Base-by-base conservation (phyloP, 495 filamentous ascomycete species). In the Aspergillus cristatus region DNA sequence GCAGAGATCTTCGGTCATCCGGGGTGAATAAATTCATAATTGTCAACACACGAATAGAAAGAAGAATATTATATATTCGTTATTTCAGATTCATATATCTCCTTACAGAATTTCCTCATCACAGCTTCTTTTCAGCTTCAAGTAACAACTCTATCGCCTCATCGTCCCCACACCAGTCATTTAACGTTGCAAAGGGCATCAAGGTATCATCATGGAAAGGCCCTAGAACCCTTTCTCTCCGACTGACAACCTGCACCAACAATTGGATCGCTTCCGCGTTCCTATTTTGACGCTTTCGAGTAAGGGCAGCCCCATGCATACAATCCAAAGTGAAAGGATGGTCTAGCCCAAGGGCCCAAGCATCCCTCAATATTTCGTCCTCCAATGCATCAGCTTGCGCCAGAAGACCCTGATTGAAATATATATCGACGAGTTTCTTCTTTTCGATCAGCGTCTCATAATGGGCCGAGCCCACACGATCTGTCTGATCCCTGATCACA, bases 311-410 rank as follows among this genome's bases (percentile, higher is more conserved):
- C 12, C 4, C 10, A 11, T 30, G 28, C 14, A 13, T 45, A 10
- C 34, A 35, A 13, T 26, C 29, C 22, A 48, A 6, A 1, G 45
- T 43, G 34, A 43, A 37, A 7, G 28, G 32, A 18, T 43, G 37
- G 6, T 40, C 34, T 13, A n/a, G 16, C 1, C 45, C 45, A 0
- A 48, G 29, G 7, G 3, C 25, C 14, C 28, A 7, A 22, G 40
- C 13, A 5, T 39, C 36, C 12, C 7, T 16, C 14, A 43, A 18
- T 1, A 35, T 18, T 34, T 40, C 20, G 3, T 17, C 13, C 18
- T 37, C 33, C 2, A 40, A 1, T 26, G 20, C 37, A 17, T 31
- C 36, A 11, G 26, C 29, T 3, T 37, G 15, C 4, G 34, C 28
- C 12, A 28, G 11, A 24, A 34, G 17, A 1, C 40, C 40, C 15